Evolutionary conservation across 768 basidiomycete genomes (phyloP).

Genomic region (Auricularia cornea): DNA sequence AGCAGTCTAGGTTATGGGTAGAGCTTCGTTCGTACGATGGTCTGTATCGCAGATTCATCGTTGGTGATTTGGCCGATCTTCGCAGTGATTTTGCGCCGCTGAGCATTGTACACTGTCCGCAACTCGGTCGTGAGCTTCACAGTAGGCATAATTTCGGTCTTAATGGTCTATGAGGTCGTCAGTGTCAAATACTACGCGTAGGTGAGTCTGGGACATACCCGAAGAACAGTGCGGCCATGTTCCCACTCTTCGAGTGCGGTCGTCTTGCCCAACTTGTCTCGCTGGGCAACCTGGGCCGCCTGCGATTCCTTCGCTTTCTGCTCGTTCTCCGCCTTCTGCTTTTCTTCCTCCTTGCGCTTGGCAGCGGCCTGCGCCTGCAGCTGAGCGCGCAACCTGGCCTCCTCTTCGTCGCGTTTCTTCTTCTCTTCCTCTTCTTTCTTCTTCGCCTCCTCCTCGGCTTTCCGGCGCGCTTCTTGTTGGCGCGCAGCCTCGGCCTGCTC

Average conservation of each 20-base stretch:
- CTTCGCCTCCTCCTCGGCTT: slow-evolving; percentile 37
- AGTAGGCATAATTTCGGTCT: slow-evolving; percentile 50
- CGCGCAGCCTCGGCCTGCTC: slow-evolving; percentile 44
- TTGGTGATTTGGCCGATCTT: slow-evolving; percentile 85
- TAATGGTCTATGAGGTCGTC: slow-evolving; percentile 42
- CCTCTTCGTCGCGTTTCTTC: slow-evolving; percentile 40
- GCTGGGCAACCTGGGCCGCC: slow-evolving; percentile 8
- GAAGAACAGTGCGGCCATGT: slow-evolving; percentile 42
- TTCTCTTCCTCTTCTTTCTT: slow-evolving; percentile 34
- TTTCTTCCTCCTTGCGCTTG: slow-evolving; percentile 34
- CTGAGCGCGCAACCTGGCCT: slow-evolving; percentile 24
- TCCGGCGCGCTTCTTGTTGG: slow-evolving; percentile 24
- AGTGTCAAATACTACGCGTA: slow-evolving; percentile 9
- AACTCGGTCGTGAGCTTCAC: slow-evolving; percentile 50
- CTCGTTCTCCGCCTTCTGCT: slow-evolving; percentile 29
- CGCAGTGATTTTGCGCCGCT: slow-evolving; percentile 72
- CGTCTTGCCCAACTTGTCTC: slow-evolving; percentile 38
- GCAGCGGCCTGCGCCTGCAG: slow-evolving; percentile 36
- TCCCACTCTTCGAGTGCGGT: slow-evolving; percentile 59
- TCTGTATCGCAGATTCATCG: slow-evolving; percentile 47
- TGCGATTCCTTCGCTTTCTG: slow-evolving; percentile 22
- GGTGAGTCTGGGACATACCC: slow-evolving; percentile 29
- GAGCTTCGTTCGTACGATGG: slow-evolving; percentile 46
- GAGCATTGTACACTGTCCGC: slow-evolving; percentile 56
- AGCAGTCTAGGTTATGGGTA: slow-evolving; percentile 12